phyloP scores from a whole-genome alignment of 108 stramenopile genomes.

The Nitzschia palea region DNA sequence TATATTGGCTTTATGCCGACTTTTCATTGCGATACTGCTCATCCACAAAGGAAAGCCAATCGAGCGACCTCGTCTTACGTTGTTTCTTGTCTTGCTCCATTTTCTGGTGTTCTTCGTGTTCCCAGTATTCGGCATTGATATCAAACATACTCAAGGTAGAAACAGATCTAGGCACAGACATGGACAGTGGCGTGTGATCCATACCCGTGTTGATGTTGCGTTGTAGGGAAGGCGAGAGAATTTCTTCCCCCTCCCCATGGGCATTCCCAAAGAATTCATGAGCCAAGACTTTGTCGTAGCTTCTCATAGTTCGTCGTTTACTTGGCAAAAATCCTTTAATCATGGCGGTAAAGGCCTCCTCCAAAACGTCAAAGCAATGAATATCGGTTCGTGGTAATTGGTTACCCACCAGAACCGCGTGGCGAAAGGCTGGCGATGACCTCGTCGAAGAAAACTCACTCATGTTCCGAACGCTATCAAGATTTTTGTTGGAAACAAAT shows the following conservation, averaged over 20 bases:
- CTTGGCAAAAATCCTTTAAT: conserved; percentile 38
- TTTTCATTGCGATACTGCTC: conserved; percentile 25
- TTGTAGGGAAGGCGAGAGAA: not conserved
- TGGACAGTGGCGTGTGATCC: conserved; percentile 6
- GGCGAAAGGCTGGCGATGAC: conserved; percentile 63
- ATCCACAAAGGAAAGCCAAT: conserved; percentile 45
- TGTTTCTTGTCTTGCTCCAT: not conserved
- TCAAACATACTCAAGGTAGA: conserved; percentile 36
- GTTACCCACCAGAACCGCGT: conserved; percentile 54
- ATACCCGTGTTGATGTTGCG: not conserved
- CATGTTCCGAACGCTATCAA: conserved; percentile 40
- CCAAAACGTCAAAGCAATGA: conserved; percentile 83
- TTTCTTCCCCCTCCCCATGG: not conserved
- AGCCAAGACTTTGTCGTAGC: conserved; percentile 13
- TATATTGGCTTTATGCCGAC: conserved; percentile 11
- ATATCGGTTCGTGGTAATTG: conserved; percentile 34
- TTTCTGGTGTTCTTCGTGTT: conserved; percentile 13
- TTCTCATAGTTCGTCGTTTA: conserved; percentile 20
- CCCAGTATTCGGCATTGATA: conserved; percentile 29
- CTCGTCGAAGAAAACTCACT: conserved; percentile 51
- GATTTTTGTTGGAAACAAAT: conserved; percentile 38
- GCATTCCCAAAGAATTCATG: conserved; percentile 7
- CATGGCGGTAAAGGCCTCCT: conserved; percentile 71
- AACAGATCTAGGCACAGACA: conserved; percentile 25
- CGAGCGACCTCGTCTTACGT: not conserved